Conservation (phyloP, 148 eudicot species). For the Polygonum aviculare region DNA sequence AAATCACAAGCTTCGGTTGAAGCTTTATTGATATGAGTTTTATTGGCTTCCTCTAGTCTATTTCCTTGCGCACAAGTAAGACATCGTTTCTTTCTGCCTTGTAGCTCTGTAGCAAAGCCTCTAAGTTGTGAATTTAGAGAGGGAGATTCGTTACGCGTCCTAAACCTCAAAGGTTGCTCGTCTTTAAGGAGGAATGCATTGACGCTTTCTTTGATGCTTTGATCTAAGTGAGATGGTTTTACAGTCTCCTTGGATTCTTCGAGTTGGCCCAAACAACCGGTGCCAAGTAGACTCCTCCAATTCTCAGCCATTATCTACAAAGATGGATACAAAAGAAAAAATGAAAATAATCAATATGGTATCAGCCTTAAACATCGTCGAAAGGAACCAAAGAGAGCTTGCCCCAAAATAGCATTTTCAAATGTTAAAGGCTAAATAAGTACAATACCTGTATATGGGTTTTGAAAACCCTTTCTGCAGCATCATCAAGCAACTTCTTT, state of each 20-base stretch:
- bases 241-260: neutral
- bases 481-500: neutral
- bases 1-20: neutral
- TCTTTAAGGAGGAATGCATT: neutral
- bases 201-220: neutral
- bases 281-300: slow-evolving; percentile 2
- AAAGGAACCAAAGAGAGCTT: neutral
- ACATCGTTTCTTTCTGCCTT: neutral
- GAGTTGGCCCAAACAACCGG: neutral
- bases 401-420: too few relatives aligned
- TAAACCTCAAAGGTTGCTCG: neutral
- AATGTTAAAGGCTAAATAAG: neutral
- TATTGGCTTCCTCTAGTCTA: neutral
- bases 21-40: neutral
- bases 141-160: neutral
- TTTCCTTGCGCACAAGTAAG: neutral
- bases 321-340: neutral
- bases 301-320: neutral
- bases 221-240: neutral
- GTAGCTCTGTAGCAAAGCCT: neutral
- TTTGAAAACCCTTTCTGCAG: slow-evolving; percentile 1
- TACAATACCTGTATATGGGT: neutral
- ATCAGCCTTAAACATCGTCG: neutral
- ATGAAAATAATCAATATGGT: neutral
- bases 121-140: neutral